A percentile compares a stretch with the other conserved stretches of the same genome.
Evolutionary conservation across 2,329 filamentous ascomycete genomes (phyloP).

Genomic region (Monosporascus sp.): DNA sequence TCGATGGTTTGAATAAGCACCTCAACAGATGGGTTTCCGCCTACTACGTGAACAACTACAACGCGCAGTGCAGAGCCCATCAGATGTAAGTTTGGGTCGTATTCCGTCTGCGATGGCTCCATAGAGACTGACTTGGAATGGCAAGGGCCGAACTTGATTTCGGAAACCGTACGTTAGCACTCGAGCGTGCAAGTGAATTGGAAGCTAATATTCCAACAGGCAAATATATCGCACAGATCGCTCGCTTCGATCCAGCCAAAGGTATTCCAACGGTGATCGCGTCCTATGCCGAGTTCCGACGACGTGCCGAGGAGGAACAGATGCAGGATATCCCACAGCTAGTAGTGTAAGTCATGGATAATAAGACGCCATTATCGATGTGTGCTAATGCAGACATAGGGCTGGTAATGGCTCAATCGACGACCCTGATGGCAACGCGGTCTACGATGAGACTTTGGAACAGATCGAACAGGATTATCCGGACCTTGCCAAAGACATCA

Average conservation of each 20-base stretch:
- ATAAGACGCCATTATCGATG: not conserved
- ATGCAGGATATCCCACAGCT: constrained; percentile 60
- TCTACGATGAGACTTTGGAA: constrained; percentile 68
- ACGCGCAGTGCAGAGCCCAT: constrained; percentile 53
- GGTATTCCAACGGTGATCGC: constrained; percentile 74
- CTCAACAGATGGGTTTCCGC: constrained; percentile 64
- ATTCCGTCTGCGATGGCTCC: constrained; percentile 9
- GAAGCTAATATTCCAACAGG: constrained; percentile 29
- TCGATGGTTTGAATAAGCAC: constrained; percentile 75
- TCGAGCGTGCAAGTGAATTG: not conserved
- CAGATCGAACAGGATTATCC: constrained; percentile 59
- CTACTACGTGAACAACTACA: constrained; percentile 73
- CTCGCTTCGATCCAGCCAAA: constrained; percentile 79
- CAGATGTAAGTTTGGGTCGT: constrained; percentile 43
- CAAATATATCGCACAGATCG: constrained; percentile 74
- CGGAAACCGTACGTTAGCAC: constrained; percentile 39
- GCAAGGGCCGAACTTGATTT: constrained; percentile 48
- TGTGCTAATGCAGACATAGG: constrained; percentile 31
- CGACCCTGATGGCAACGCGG: constrained; percentile 67
- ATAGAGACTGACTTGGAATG: not conserved
- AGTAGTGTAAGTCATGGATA: constrained; percentile 47
- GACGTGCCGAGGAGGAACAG: constrained; percentile 49
- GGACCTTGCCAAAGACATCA: constrained; percentile 59
- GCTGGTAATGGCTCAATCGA: constrained; percentile 72
- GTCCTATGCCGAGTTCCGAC: constrained; percentile 68